Evolutionary conservation across 2,329 filamentous ascomycete genomes (phyloP).

Genomic region (Sporothrix curviconia): DNA sequence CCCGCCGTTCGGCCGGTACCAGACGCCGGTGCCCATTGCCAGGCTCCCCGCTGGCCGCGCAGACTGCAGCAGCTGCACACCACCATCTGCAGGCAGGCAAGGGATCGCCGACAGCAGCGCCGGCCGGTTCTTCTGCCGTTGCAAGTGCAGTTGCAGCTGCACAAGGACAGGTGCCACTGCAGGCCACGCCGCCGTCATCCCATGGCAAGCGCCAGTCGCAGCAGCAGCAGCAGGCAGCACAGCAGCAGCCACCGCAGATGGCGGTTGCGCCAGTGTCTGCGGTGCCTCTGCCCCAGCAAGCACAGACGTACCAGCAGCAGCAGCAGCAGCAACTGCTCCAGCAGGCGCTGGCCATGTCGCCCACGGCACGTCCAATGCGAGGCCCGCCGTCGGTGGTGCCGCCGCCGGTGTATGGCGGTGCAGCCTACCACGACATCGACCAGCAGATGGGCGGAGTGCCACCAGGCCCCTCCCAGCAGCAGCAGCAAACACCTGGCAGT

Average conservation of each 20-base stretch:
- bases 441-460: not conserved
- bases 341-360: slow-evolving; percentile 38
- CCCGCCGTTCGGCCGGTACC: slow-evolving; percentile 24
- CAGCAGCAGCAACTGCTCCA: slow-evolving; percentile 24
- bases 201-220: slow-evolving; percentile 20
- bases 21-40: slow-evolving; percentile 29
- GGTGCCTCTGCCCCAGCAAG: slow-evolving; percentile 13
- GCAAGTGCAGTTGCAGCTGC: not conserved
- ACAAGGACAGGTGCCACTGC: slow-evolving; percentile 15
- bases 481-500: not conserved
- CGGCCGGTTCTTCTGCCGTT: too few relatives aligned
- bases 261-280: slow-evolving; percentile 20
- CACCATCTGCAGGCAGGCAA: slow-evolving; percentile 14
- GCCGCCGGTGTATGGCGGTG: slow-evolving; percentile 11
- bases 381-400: slow-evolving; percentile 7
- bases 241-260: slow-evolving; percentile 11
- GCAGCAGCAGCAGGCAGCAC: slow-evolving; percentile 11
- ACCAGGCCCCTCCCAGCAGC: not conserved
- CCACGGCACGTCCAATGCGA: slow-evolving; percentile 27
- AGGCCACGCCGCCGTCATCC: slow-evolving; percentile 10
- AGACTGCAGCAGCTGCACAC: not conserved
- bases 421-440: slow-evolving; percentile 16
- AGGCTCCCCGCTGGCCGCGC: slow-evolving; percentile 25
- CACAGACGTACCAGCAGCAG: slow-evolving; percentile 20
- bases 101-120: not conserved